phyloP scores from a whole-genome alignment of 495 filamentous ascomycete genomes.

The Evernia prunastri region DNA sequence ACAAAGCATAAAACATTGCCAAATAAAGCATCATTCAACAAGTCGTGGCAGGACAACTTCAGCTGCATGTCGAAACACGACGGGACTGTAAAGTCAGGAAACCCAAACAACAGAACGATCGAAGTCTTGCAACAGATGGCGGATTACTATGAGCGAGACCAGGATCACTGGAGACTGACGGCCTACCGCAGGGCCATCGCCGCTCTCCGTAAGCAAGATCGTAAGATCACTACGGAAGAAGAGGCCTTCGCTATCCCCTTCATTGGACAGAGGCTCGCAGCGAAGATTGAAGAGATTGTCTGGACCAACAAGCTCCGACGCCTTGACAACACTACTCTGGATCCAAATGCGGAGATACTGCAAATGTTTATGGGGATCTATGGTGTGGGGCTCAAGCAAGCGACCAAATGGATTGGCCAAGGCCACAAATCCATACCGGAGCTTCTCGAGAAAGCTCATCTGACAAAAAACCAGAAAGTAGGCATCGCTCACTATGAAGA shows the following conservation, averaged over 20 bases:
- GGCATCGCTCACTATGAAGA: conserved; percentile 80
- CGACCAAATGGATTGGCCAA: conserved; percentile 69
- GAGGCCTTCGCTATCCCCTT: conserved; percentile 63
- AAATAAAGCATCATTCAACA: conserved; percentile 18
- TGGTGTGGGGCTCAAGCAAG: conserved; percentile 64
- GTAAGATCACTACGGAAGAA: conserved; percentile 57
- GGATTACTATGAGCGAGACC: conserved; percentile 66
- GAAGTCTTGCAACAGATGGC: conserved; percentile 75
- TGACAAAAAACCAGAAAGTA: conserved; percentile 69
- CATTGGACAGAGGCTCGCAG: conserved; percentile 70
- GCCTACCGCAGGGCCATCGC: conserved; percentile 78
- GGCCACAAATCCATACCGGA: conserved; percentile 73
- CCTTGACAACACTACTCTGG: conserved; percentile 59
- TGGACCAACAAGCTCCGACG: conserved; percentile 66
- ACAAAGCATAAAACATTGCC: conserved; percentile 21
- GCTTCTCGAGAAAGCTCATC: conserved; percentile 52
- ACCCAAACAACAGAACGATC: conserved; percentile 71
- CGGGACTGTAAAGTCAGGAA: conserved; percentile 32
- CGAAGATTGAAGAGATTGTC: conserved; percentile 90
- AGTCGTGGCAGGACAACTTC: conserved; percentile 49
- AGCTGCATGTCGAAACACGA: conserved; percentile 62
- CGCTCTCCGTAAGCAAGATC: conserved; percentile 59
- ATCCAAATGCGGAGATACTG: conserved; percentile 58
- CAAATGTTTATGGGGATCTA: conserved; percentile 72
- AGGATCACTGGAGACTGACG: conserved; percentile 72